A percentile compares a stretch with the other conserved stretches of the same genome.
phyloP scores from a whole-genome alignment of 352 stramenopile species.

The Globisporangium alternatum region DNA sequence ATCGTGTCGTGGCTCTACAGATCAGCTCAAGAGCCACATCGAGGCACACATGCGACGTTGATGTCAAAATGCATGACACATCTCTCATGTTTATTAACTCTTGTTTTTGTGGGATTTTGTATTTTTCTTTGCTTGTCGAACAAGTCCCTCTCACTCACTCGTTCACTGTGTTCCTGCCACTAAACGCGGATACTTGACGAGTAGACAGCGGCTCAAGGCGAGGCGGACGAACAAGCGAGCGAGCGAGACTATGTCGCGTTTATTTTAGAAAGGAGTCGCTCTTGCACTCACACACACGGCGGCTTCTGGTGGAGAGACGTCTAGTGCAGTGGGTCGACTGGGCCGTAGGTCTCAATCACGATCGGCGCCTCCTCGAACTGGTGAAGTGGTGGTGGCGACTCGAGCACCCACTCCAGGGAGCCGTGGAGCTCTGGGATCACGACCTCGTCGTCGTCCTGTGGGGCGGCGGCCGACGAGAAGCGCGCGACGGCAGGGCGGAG shows the following conservation, averaged over 20 bases:
- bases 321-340: slow-evolving; percentile 79
- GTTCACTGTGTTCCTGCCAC: neutral
- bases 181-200: neutral
- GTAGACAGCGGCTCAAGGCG: neutral
- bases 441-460: slow-evolving; percentile 58
- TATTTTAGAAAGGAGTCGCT: slow-evolving; percentile 15
- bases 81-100: slow-evolving; percentile 10
- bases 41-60: neutral
- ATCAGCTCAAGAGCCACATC: too few species aligned
- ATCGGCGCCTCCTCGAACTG: slow-evolving; percentile 88
- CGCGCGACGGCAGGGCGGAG: slow-evolving; percentile 45
- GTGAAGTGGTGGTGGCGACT: slow-evolving; percentile 81
- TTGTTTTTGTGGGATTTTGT: slow-evolving; percentile 4
- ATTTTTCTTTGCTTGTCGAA: slow-evolving; percentile 4
- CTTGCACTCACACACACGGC: slow-evolving; percentile 1
- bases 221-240: neutral
- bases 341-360: slow-evolving; percentile 86
- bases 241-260: neutral
- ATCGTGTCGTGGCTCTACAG: neutral
- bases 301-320: neutral
- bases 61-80: slow-evolving; percentile 7
- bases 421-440: slow-evolving; percentile 81
- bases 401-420: slow-evolving; percentile 85
- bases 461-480: slow-evolving; percentile 57
- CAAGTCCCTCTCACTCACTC: neutral